Evolutionary conservation across 768 basidiomycete species (phyloP), one percentile per base, ranked within the genome.

Genomic region (Butyriboletus loyo): DNA sequence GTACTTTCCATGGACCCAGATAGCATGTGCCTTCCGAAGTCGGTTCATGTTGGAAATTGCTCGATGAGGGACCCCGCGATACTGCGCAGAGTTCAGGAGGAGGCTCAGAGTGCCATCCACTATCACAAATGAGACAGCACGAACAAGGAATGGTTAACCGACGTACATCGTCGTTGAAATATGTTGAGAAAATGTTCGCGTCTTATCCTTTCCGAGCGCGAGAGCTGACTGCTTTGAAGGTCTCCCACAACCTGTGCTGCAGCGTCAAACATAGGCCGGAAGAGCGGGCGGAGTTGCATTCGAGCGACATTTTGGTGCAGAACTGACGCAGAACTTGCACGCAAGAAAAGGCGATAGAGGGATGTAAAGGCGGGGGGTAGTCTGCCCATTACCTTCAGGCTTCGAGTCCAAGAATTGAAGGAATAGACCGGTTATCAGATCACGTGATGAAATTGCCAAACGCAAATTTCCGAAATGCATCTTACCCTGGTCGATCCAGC

Each of bases 101-200:
- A 90, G 57, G 30, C 75, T 73, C 36, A 90, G 73, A 0, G 87
- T 88, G 53, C 75, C 77, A 60, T 90, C 87, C 67, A 87, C 89
- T 91, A 53, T 35, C 31, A 49, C n/a, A 57, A 53, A 51, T 59
- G 40, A 62, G 50, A 63, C 41, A 28, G 39, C 6, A 24, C 9
- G 34, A 34, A 36, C 19, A 15, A 49, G 6, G 7, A 44, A 30
- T n/a, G 0, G 28, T n/a, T 24, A 37, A 45, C 37, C 32, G 30
- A 66, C 71, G 46, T 28, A 85, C 87, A 75, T 60, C 82, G 77
- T 52, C 64, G 64, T 46, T 88, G 77, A 83, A 86, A 89, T 21
- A 55, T 57, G 15, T 62, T 53, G 48, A 87, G 61, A 78, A 83
- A 82, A 6, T 54, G 56, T 46, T 73, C 65, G 38, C 72, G 64